phyloP scores from a whole-genome alignment of 192 early-diverging fungal species.

The Nowakowskiella sp. region DNA sequence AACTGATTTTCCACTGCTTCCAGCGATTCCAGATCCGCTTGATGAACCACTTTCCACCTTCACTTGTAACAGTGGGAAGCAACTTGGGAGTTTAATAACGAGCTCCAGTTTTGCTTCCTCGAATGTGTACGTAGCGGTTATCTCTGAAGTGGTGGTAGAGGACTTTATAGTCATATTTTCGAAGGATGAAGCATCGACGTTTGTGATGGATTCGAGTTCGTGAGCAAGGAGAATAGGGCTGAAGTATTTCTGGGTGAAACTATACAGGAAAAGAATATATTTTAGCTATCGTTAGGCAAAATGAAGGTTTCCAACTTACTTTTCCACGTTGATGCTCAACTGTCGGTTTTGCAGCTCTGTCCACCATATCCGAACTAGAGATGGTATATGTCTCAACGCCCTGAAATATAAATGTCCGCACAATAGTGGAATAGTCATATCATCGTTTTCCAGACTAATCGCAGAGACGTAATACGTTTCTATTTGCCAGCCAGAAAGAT shows the following conservation, averaged over 20 bases:
- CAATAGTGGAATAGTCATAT: slow-evolving; percentile 58
- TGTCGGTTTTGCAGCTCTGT: slow-evolving; percentile 71
- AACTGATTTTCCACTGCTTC: slow-evolving; percentile 40
- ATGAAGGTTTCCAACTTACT: slow-evolving; percentile 18
- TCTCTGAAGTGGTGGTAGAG: slow-evolving; percentile 54
- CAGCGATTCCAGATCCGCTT: slow-evolving; percentile 13
- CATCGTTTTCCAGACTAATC: too few species aligned
- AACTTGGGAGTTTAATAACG: slow-evolving; percentile 55
- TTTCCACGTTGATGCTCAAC: slow-evolving; percentile 61
- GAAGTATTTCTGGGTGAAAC: slow-evolving; percentile 66
- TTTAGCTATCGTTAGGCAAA: background rate
- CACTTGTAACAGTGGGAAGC: slow-evolving; percentile 64
- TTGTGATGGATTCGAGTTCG: slow-evolving; percentile 52
- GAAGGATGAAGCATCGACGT: slow-evolving; percentile 33
- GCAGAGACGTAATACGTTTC: too few species aligned
- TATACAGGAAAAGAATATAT: slow-evolving; percentile 11
- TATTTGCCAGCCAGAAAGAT: too few species aligned
- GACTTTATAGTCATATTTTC: slow-evolving; percentile 61
- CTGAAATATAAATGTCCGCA: slow-evolving; percentile 69
- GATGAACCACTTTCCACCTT: slow-evolving; percentile 45
- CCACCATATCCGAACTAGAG: slow-evolving; percentile 74
- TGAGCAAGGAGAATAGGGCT: slow-evolving; percentile 49
- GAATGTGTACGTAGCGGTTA: slow-evolving; percentile 60
- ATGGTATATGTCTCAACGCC: slow-evolving; percentile 51
- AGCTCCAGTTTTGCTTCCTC: slow-evolving; percentile 76